Evolutionary conservation across 371 early-diverging fungal genomes (phyloP), one percentile per base, ranked within the genome.

Genomic region (Quaeritorhiza haematococci): DNA sequence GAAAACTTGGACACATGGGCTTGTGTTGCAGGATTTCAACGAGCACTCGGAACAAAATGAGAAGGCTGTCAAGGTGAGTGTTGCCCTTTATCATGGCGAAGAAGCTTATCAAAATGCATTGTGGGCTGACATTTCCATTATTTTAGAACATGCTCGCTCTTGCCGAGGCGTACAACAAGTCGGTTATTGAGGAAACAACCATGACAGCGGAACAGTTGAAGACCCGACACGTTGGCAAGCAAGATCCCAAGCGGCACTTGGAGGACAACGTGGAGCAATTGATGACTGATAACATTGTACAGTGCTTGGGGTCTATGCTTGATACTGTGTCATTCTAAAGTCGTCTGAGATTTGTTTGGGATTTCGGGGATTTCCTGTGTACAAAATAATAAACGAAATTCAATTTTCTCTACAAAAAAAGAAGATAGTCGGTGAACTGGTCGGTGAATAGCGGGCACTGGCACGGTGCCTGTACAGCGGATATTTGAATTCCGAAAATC

Each of bases 1-100:
- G 77, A 97, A 96, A 79, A 93, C 92, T 61, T 99, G 99, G 99
- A 94, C 98, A 3, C 84, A 91, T 63, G 97, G 96, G n/a, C 75
- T 99, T 47, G 88, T 86, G 26, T 68, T 98, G 56, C 76, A 79
- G n/a, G 87, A 92, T 69, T 90, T 93, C 56, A 79, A 84, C 24
- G 79, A 86, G 55, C 93, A 92, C 63, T 78, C 89, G 26, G 79
- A 83, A 61, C 68, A 79, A 17, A 98, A 95, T 62, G 90, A 91
- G 66, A 74, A 81, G 68, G 80, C 84, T 42, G 93, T 94, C 38
- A 86, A 89, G 80, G 90, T 87, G 66, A n/a, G 49, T 71, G 1
- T 5, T 19, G 33, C n/a, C n/a, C 10, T 1, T 4, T 26, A 24
- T 24, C 7, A 55, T 41, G 10, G 28, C 57, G 7, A 13, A 33